Conservation (phyloP, 148 eudicot genomes). For the Rhododendron vialii region DNA sequence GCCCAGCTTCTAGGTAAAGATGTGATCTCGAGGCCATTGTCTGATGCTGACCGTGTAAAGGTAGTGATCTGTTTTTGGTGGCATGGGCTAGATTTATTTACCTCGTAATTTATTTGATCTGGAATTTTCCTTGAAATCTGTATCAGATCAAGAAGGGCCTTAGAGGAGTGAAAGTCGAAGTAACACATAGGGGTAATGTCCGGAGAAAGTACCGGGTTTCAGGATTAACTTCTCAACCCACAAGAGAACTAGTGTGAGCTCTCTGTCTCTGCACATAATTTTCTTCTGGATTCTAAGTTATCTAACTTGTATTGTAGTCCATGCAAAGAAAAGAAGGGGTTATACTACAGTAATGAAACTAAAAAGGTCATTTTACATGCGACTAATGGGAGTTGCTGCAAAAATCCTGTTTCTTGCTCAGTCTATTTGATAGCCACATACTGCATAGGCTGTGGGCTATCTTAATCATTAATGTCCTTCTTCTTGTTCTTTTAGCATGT, state of each 20-base stretch:
- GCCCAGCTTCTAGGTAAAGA: conserved; percentile 67
- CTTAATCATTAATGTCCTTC: not conserved
- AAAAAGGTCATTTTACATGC: not conserved
- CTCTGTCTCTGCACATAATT: not conserved
- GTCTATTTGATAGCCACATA: not conserved
- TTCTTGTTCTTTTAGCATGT: not conserved
- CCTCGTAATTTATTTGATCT: not conserved
- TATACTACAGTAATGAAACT: not conserved
- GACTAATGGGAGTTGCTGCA: not conserved
- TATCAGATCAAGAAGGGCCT: conserved; percentile 60
- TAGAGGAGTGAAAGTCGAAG: conserved; percentile 76
- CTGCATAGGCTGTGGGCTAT: not conserved
- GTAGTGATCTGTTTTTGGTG: conserved; percentile 20
- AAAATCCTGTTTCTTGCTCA: not conserved
- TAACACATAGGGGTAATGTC: conserved; percentile 57
- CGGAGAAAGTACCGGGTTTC: conserved; percentile 74
- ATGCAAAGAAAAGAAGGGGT: not conserved
- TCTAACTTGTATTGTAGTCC: not conserved
- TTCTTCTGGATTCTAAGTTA: not conserved
- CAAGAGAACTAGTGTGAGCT: conserved; percentile 66
- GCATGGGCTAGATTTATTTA: not conserved
- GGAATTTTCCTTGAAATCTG: not conserved
- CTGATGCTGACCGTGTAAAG: conserved; percentile 72
- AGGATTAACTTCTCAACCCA: conserved; percentile 70
- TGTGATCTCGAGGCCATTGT: conserved; percentile 47